These are phyloP conservation scores for Adansonia rubrostipa DNA, from an alignment of 441 rosid genomes.

Conservation along the genomic window DNA sequence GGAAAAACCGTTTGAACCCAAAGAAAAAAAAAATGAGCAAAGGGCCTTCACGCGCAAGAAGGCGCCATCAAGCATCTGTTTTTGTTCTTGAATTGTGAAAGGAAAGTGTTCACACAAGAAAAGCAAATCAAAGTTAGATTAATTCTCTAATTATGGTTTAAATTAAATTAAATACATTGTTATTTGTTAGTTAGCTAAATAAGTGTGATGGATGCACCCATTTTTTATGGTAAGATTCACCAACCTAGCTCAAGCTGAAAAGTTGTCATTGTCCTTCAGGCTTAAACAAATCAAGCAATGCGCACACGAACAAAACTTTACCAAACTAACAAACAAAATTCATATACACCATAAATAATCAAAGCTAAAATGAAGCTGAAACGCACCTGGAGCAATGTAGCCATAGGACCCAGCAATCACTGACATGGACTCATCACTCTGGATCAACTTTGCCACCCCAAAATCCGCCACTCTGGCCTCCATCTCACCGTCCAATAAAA, in stretches of 20 bases:
- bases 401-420: slow-evolving; percentile 98
- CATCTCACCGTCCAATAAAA: slow-evolving; percentile 77
- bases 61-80: slow-evolving; percentile 18
- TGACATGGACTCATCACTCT: slow-evolving; percentile 91
- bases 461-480: slow-evolving; percentile 99
- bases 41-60: slow-evolving; percentile 30
- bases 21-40: background rate
- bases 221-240: slow-evolving; percentile 12
- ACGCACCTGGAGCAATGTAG: slow-evolving; percentile 95
- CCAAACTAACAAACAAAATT: slow-evolving; percentile 18
- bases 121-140: background rate
- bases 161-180: background rate
- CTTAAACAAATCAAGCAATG: background rate
- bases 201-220: background rate
- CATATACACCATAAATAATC: background rate
- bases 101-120: background rate
- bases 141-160: background rate
- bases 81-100: background rate
- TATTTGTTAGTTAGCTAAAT: background rate
- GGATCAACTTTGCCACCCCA: slow-evolving; percentile 89
- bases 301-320: background rate
- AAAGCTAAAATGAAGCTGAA: too few relatives aligned
- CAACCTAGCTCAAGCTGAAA: background rate
- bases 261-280: background rate
- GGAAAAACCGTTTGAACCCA: background rate